Percentiles rank a stretch among this genome's conserved stretches.
Evolutionary conservation across 1,284 basidiomycete genomes (phyloP).

Genomic region (Sporisorium graminicola): DNA sequence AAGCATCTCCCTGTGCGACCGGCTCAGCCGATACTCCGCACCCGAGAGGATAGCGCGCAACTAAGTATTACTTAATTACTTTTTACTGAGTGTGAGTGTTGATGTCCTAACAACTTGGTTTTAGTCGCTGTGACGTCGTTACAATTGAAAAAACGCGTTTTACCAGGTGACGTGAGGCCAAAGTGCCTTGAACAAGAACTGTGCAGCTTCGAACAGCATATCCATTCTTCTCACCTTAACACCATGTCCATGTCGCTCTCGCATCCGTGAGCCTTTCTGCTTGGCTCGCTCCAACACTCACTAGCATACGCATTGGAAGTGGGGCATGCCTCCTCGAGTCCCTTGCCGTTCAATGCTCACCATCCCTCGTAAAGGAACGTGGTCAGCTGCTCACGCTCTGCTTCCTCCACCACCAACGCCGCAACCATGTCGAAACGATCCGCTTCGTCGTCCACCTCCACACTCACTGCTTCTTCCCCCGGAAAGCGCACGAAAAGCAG

Average conservation of each 20-base stretch:
- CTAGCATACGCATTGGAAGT: not conserved
- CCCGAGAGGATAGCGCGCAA: slow-evolving; percentile 17
- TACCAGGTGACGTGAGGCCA: slow-evolving; percentile 16
- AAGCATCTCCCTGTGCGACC: slow-evolving; percentile 7
- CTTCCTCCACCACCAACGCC: too few species aligned
- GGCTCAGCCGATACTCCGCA: slow-evolving; percentile 35
- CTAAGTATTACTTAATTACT: slow-evolving; percentile 32
- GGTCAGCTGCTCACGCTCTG: not conserved
- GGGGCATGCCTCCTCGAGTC: not conserved
- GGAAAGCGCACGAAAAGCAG: slow-evolving; percentile 8
- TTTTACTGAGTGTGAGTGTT: not conserved
- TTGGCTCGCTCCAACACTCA: not conserved
- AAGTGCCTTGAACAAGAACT: slow-evolving; percentile 2
- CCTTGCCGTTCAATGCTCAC: not conserved
- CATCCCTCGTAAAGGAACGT: not conserved
- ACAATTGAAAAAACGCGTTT: not conserved
- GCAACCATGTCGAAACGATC: slow-evolving; percentile 25
- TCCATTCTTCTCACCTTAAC: slow-evolving; percentile 4
- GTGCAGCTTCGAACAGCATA: not conserved
- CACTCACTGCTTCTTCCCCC: not conserved
- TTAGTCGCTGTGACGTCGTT: slow-evolving; percentile 6
- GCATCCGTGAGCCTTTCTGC: not conserved
- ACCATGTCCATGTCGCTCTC: not conserved
- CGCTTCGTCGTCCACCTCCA: not conserved
- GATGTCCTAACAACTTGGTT: slow-evolving; percentile 7